A percentile compares a stretch with the other conserved stretches of the same genome.
These are phyloP conservation scores for Macadamia integrifolia DNA, from an alignment of 164 flowering plant genomes.

Conservation along the genomic window DNA sequence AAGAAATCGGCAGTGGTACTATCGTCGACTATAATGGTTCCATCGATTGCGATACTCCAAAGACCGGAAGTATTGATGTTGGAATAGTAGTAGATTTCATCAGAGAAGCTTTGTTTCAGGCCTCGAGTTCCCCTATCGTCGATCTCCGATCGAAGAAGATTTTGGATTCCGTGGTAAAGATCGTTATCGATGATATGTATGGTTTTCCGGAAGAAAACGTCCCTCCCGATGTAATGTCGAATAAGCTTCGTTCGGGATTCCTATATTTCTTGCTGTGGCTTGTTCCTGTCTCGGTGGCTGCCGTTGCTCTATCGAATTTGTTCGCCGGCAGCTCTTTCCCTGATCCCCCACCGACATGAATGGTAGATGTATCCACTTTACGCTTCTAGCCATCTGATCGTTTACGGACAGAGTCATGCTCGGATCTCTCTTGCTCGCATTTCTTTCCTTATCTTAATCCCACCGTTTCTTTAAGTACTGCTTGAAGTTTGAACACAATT, in stretches of 20 bases:
- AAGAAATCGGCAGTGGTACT: not conserved
- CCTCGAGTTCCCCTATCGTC: constrained; percentile 10
- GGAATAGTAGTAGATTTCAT: constrained; percentile 18
- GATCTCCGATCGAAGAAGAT: constrained; percentile 21
- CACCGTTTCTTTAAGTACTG: too few relatives aligned
- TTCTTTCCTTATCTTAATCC: too few relatives aligned
- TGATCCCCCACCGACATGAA: constrained; percentile 26
- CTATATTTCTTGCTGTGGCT: constrained; percentile 19
- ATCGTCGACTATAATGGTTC: not conserved
- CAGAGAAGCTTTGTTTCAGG: constrained; percentile 11
- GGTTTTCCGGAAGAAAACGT: constrained; percentile 16
- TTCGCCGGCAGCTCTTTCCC: not conserved
- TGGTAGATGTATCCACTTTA: not conserved
- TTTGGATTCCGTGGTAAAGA: constrained; percentile 17
- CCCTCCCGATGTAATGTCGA: constrained; percentile 6
- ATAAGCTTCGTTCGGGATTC: constrained; percentile 5
- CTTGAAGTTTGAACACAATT: too few relatives aligned
- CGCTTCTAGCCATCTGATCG: not conserved
- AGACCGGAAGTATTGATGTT: constrained; percentile 11
- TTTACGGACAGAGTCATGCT: not conserved
- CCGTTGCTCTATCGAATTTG: constrained; percentile 3
- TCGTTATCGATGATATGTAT: constrained; percentile 12
- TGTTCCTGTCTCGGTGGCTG: constrained; percentile 6
- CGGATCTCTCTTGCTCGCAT: too few relatives aligned
- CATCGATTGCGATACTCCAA: not conserved